These are phyloP conservation scores for Neoboletus subvelutipes DNA, from an alignment of 768 basidiomycete species.

Conservation along the genomic window DNA sequence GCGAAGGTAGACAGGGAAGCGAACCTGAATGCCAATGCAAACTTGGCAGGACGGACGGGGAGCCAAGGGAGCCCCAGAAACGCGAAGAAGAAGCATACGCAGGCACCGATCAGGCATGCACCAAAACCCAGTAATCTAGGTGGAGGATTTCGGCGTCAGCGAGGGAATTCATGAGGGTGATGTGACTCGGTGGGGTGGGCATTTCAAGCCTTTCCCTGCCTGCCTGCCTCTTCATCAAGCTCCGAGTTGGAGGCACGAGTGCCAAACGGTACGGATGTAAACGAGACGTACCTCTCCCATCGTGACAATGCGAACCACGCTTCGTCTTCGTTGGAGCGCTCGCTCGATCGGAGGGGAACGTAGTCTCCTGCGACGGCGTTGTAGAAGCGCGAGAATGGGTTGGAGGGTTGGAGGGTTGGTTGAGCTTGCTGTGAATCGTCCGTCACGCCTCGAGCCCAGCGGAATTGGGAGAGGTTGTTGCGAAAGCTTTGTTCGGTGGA, in stretches of 20 bases:
- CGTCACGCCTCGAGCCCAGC: constrained; percentile 73
- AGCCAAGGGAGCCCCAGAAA: constrained; percentile 76
- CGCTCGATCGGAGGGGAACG: constrained; percentile 80
- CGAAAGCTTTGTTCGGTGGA: constrained; percentile 67
- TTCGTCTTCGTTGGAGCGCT: constrained; percentile 90
- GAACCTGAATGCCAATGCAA: constrained; percentile 84
- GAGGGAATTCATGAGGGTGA: neutral
- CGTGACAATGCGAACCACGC: constrained; percentile 90
- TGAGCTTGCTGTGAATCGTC: constrained; percentile 64
- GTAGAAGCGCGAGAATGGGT: constrained; percentile 87
- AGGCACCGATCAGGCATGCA: constrained; percentile 84
- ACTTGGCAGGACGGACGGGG: constrained; percentile 80
- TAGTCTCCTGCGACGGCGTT: constrained; percentile 83
- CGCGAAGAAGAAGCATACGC: constrained; percentile 89
- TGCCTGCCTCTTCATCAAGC: neutral
- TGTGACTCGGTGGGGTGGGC: neutral
- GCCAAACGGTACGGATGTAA: neutral
- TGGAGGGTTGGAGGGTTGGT: constrained; percentile 37
- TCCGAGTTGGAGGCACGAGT: neutral
- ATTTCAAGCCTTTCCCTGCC: neutral
- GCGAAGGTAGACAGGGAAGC: neutral
- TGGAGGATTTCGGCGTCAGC: neutral
- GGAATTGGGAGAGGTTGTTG: constrained; percentile 76
- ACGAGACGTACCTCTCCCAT: constrained; percentile 77
- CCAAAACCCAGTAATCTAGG: constrained; percentile 85